Conservation (phyloP, 257 asterid species). For the Marsdenia floribunda region DNA sequence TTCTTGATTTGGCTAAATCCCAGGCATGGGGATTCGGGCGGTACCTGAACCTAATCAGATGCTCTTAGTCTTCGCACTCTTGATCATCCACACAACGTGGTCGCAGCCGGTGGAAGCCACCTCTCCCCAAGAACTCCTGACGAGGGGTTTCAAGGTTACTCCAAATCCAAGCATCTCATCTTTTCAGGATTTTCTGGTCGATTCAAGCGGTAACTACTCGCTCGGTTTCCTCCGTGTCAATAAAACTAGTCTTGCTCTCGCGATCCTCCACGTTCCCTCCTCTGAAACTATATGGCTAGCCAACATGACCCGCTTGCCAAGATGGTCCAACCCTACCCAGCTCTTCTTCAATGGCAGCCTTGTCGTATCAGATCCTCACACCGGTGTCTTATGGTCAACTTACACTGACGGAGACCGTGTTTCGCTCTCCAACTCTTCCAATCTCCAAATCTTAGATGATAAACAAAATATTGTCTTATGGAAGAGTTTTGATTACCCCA, state of each 20-base stretch:
- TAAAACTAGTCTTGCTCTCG: conserved; percentile 38
- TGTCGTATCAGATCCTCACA: conserved; percentile 48
- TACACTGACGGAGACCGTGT: conserved; percentile 55
- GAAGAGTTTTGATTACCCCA: conserved; percentile 79
- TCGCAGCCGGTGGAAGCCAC: conserved; percentile 23
- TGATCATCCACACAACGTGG: not conserved
- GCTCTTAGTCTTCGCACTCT: not conserved
- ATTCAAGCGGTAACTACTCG: conserved; percentile 63
- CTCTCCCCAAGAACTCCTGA: conserved; percentile 29
- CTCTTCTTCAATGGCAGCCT: conserved; percentile 69
- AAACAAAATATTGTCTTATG: conserved; percentile 25
- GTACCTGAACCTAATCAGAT: not conserved
- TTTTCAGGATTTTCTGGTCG: conserved; percentile 61
- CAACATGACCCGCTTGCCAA: conserved; percentile 32
- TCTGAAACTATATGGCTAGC: conserved; percentile 62
- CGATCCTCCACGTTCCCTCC: conserved; percentile 62
- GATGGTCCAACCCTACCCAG: conserved; percentile 53
- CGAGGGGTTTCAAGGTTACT: conserved; percentile 48
- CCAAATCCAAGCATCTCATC: conserved; percentile 41
- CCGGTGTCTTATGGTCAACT: conserved; percentile 84
- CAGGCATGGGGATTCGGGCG: not conserved
- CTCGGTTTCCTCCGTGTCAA: conserved; percentile 69
- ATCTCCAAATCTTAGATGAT: conserved; percentile 40
- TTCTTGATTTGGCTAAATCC: not conserved
- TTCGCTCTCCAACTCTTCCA: conserved; percentile 60